phyloP scores from a whole-genome alignment of 305 asterid genomes.

The Fraxinus dipetala region DNA sequence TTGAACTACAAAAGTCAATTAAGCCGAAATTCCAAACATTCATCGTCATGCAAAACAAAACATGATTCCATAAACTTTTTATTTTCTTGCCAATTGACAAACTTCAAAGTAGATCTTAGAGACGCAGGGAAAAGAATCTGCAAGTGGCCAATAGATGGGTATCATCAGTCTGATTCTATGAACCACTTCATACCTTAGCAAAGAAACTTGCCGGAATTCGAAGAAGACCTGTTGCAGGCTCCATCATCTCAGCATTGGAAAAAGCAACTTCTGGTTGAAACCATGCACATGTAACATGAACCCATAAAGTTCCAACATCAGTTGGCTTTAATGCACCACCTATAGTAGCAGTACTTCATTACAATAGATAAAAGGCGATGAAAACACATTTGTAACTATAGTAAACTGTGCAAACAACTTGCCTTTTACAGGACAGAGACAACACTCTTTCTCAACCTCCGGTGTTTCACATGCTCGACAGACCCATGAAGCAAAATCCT shows the following conservation, averaged over 20 bases:
- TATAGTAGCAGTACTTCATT: constrained; percentile 36
- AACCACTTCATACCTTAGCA: constrained; percentile 52
- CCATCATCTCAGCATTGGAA: constrained; percentile 72
- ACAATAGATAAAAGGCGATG: constrained; percentile 11
- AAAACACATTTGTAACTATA: constrained; percentile 15
- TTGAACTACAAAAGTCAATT: constrained; percentile 2
- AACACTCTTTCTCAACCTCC: constrained; percentile 75
- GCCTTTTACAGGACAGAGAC: constrained; percentile 97
- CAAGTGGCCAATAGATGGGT: constrained; percentile 20
- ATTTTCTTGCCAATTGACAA: neutral
- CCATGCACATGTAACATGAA: constrained; percentile 98
- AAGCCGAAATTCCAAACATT: neutral
- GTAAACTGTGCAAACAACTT: constrained; percentile 29
- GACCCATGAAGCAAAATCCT: constrained; percentile 92
- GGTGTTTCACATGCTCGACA: constrained; percentile 96
- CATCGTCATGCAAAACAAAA: neutral
- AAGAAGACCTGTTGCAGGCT: constrained; percentile 83
- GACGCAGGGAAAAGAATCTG: constrained; percentile 5
- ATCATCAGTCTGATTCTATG: neutral
- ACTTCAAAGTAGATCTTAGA: neutral
- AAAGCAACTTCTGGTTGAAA: constrained; percentile 88
- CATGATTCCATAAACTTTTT: neutral
- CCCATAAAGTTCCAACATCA: constrained; percentile 78
- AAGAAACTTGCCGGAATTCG: constrained; percentile 69
- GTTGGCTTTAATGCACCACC: constrained; percentile 99